phyloP scores from a whole-genome alignment of 2,329 filamentous ascomycete species.

The Ophiognomonia clavigignenti-juglandacearum region DNA sequence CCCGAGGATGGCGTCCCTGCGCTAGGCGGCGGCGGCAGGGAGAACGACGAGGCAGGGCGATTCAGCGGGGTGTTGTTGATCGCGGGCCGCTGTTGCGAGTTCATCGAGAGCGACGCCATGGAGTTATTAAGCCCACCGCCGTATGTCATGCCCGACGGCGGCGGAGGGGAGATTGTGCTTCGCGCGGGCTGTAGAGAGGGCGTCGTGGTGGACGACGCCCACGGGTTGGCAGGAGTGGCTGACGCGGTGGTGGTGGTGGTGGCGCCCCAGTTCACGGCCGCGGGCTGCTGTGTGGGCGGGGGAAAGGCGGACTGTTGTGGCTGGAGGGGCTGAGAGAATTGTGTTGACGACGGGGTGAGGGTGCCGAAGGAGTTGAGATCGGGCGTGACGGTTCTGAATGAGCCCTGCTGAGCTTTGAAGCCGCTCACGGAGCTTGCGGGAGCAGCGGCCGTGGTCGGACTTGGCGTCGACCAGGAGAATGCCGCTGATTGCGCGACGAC shows the following conservation, averaged over 20 bases:
- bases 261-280: constrained; percentile 44
- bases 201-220: constrained; percentile 36
- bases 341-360: constrained; percentile 54
- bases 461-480: constrained; percentile 63
- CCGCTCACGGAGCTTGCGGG: constrained; percentile 26
- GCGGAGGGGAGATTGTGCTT: constrained; percentile 21
- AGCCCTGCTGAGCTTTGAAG: constrained; percentile 32
- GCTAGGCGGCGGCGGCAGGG: constrained; percentile 50
- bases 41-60: constrained; percentile 43
- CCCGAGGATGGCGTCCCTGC: constrained; percentile 28
- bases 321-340: constrained; percentile 58
- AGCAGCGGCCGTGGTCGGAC: constrained; percentile 31
- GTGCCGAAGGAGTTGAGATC: constrained; percentile 51
- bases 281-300: constrained; percentile 20
- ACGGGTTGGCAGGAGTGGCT: constrained; percentile 40
- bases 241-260: constrained; percentile 29
- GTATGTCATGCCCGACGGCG: constrained; percentile 28
- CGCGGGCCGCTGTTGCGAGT: constrained; percentile 32
- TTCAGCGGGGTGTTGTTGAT: constrained; percentile 27
- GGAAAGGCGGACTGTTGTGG: constrained; percentile 26
- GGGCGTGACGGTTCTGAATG: constrained; percentile 54
- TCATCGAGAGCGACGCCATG: constrained; percentile 45
- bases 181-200: constrained; percentile 26
- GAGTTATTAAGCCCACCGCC: constrained; percentile 34
- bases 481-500: constrained; percentile 32